phyloP scores from a whole-genome alignment of 345 rosid genomes.

The Populus davidiana region DNA sequence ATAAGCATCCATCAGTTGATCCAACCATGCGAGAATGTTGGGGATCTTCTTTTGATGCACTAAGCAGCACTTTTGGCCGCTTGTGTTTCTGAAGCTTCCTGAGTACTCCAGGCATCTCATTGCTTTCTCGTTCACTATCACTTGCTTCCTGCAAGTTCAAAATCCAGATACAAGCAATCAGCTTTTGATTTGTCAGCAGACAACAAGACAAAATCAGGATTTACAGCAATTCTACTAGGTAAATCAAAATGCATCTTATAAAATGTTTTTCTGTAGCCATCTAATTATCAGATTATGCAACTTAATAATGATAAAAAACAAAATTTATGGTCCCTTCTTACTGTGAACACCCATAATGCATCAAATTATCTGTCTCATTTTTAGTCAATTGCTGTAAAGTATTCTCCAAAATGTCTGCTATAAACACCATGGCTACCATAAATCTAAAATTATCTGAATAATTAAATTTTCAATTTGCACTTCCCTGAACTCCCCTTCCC shows the following conservation, averaged over 20 bases:
- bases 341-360: neutral
- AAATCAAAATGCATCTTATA: neutral
- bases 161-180: neutral
- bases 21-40: constrained; percentile 32
- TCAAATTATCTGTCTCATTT: neutral
- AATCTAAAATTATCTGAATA: neutral
- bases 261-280: neutral
- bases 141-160: constrained; percentile 58
- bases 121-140: constrained; percentile 77
- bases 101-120: constrained; percentile 38
- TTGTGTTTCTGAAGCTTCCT: constrained; percentile 60
- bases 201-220: neutral
- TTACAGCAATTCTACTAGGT: neutral
- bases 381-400: neutral
- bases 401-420: neutral
- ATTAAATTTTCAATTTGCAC: neutral
- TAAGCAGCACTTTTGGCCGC: constrained; percentile 47
- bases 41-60: constrained; percentile 51
- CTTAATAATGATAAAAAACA: neutral
- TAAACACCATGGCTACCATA: neutral
- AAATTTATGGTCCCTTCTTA: neutral
- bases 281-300: neutral
- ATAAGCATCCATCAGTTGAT: constrained; percentile 68
- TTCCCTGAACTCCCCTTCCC: neutral
- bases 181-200: neutral